These are phyloP conservation scores for Acanthamoeba sp. DNA, from an alignment of 208 protist genomes.

Conservation along the genomic window DNA sequence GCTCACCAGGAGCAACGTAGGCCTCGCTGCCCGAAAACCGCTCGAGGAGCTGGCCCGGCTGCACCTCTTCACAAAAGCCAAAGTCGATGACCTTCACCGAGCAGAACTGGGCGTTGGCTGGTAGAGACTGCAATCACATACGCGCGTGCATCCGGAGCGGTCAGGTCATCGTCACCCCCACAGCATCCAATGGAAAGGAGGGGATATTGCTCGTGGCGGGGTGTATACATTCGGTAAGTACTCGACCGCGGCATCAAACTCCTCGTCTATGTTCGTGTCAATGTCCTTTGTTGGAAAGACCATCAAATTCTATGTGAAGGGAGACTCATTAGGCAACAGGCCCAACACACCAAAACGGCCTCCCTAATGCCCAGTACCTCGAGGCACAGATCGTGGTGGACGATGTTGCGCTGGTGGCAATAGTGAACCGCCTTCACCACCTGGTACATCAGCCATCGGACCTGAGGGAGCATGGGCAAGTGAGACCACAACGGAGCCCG, in stretches of 20 bases:
- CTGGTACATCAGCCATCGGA: conserved; percentile 46
- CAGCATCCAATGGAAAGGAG: background rate
- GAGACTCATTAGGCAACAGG: background rate
- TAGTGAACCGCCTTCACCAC: conserved; percentile 26
- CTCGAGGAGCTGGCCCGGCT: conserved; percentile 51
- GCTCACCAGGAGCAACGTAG: conserved; percentile 43
- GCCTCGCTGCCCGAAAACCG: conserved; percentile 45
- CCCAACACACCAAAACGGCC: too few relatives aligned
- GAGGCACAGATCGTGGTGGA: conserved; percentile 55
- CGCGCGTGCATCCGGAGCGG: too few relatives aligned
- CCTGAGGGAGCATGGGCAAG: background rate
- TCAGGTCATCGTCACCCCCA: background rate
- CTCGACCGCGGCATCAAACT: background rate
- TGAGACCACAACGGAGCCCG: background rate
- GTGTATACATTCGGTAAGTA: background rate
- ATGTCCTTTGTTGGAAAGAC: background rate
- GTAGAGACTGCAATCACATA: background rate
- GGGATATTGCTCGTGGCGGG: too few relatives aligned
- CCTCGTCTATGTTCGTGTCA: background rate
- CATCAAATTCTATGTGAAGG: background rate
- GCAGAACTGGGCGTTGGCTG: conserved; percentile 10
- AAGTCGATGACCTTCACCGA: conserved; percentile 61
- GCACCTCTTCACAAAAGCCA: conserved; percentile 51
- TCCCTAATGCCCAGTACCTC: too few relatives aligned
- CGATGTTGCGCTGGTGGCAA: conserved; percentile 30